These are phyloP conservation scores for Fragaria vesca DNA, from an alignment of 306 rosid species.

Conservation along the genomic window DNA sequence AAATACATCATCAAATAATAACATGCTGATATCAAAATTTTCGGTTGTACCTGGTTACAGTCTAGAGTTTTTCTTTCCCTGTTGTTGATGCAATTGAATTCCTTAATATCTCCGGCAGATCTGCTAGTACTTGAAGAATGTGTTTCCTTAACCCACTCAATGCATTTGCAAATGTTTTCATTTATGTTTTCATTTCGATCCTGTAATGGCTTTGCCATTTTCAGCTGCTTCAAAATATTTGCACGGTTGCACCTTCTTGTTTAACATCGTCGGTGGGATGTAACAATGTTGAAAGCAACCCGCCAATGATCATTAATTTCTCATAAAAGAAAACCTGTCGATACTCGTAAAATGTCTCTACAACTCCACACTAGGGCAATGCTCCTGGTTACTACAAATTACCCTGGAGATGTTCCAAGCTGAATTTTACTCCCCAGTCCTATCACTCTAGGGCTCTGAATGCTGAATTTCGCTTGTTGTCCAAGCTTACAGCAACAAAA, in stretches of 20 bases:
- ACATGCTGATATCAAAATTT: background rate
- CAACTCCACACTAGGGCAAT: background rate
- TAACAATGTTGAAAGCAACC: slow-evolving; percentile 58
- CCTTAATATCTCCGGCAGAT: background rate
- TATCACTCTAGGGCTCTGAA: background rate
- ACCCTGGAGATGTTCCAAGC: background rate
- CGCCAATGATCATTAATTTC: slow-evolving; percentile 77
- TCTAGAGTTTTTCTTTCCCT: background rate
- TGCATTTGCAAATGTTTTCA: background rate
- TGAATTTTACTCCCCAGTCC: no score
- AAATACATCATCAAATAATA: background rate
- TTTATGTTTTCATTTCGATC: no score
- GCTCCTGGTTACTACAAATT: background rate
- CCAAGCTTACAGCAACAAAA: background rate
- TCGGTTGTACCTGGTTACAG: background rate
- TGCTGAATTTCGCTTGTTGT: background rate
- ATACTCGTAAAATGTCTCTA: no score
- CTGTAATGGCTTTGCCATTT: no score
- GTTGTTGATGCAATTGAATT: background rate
- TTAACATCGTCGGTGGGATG: slow-evolving; percentile 43
- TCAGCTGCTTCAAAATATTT: slow-evolving; percentile 45
- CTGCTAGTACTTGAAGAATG: background rate
- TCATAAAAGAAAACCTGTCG: slow-evolving; percentile 63
- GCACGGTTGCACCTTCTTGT: slow-evolving; percentile 39
- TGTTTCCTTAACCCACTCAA: background rate